These are phyloP conservation scores for Sporisorium exsertum DNA, from an alignment of 1,284 basidiomycete species.

Conservation along the genomic window DNA sequence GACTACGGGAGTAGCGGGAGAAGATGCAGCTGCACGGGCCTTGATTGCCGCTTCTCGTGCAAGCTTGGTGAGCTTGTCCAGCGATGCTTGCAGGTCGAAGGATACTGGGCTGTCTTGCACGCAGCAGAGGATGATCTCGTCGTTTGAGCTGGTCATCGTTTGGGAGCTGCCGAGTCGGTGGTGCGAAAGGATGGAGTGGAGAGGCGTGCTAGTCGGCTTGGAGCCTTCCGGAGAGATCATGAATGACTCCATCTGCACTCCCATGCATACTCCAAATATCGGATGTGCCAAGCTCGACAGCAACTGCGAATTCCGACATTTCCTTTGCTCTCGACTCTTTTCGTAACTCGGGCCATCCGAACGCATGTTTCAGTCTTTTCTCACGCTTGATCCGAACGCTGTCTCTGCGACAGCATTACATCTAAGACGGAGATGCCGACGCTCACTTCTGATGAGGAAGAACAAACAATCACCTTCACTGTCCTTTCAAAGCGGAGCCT, in stretches of 20 bases:
- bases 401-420: no score
- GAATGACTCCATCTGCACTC: background rate
- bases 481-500: background rate
- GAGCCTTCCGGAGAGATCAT: background rate
- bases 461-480: background rate
- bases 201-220: no score
- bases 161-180: background rate
- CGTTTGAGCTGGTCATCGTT: slow-evolving; percentile 5
- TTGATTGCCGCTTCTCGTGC: slow-evolving; percentile 39
- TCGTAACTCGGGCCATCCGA: slow-evolving; percentile 21
- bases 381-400: background rate
- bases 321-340: background rate
- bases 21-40: slow-evolving; percentile 25
- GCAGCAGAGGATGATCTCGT: slow-evolving; percentile 43
- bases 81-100: slow-evolving; percentile 43
- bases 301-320: background rate
- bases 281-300: background rate
- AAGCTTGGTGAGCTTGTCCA: slow-evolving; percentile 47
- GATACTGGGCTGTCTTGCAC: slow-evolving; percentile 52
- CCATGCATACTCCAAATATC: background rate
- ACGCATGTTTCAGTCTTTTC: background rate
- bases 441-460: background rate
- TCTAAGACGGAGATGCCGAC: background rate
- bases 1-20: slow-evolving; percentile 62
- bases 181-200: background rate